phyloP scores from a whole-genome alignment of 345 rosid genomes.

The Sonneratia caseolaris region DNA sequence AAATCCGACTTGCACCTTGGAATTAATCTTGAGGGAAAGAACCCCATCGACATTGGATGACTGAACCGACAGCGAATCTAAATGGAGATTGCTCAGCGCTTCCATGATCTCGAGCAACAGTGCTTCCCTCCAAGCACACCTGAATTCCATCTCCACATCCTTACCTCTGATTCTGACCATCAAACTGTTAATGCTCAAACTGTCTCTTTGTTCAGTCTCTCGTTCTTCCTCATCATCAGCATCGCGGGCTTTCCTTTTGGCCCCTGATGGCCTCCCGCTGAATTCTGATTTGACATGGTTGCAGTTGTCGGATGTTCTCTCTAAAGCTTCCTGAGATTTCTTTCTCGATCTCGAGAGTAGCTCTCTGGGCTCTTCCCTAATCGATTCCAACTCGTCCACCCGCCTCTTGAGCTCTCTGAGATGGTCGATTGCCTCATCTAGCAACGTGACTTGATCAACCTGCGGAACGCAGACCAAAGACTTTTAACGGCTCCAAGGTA shows the following conservation, averaged over 20 bases:
- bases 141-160: slow-evolving; percentile 55
- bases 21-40: slow-evolving; percentile 48
- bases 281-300: slow-evolving; percentile 16
- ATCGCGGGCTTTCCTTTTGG: slow-evolving; percentile 55
- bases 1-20: slow-evolving; percentile 40
- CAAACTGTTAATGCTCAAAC: slow-evolving; percentile 25
- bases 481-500: background rate
- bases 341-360: slow-evolving; percentile 27
- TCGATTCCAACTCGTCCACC: slow-evolving; percentile 55
- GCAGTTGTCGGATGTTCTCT: slow-evolving; percentile 57
- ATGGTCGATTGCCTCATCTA: slow-evolving; percentile 72
- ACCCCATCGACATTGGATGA: slow-evolving; percentile 55
- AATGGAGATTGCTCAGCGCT: slow-evolving; percentile 40
- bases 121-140: slow-evolving; percentile 79
- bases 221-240: slow-evolving; percentile 24
- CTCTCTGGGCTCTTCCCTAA: slow-evolving; percentile 22
- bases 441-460: slow-evolving; percentile 61
- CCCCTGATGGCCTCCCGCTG: slow-evolving; percentile 18
- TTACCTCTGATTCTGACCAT: slow-evolving; percentile 32
- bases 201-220: slow-evolving; percentile 29
- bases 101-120: slow-evolving; percentile 70
- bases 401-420: slow-evolving; percentile 59
- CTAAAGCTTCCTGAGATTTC: slow-evolving; percentile 38
- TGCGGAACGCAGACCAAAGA: slow-evolving; percentile 20
- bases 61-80: slow-evolving; percentile 75